A percentile compares a stretch with the other conserved stretches of the same genome.
phyloP scores from a whole-genome alignment of 108 stramenopile genomes.

The Fistulifera solaris region DNA sequence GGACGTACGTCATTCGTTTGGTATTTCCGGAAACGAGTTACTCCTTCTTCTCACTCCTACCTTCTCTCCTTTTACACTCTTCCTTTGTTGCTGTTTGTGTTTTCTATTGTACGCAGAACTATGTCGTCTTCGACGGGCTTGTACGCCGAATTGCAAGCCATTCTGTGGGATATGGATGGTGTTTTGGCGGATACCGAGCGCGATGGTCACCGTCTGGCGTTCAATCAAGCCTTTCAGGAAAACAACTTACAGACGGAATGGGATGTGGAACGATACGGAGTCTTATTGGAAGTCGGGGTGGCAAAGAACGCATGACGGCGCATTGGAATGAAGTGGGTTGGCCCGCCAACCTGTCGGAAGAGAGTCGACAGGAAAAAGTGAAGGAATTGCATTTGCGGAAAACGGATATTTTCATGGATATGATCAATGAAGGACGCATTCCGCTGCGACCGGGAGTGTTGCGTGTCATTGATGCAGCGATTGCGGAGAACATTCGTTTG shows the following conservation, averaged over 20 bases:
- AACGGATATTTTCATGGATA: constrained; percentile 87
- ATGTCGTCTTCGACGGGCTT: no score
- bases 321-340: constrained; percentile 87
- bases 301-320: constrained; percentile 95
- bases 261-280: constrained; percentile 82
- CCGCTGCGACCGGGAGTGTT: constrained; percentile 86
- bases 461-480: constrained; percentile 80
- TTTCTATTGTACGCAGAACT: no score
- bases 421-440: constrained; percentile 61
- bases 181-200: constrained; percentile 93
- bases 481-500: constrained; percentile 46
- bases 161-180: constrained; percentile 87
- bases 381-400: constrained; percentile 84
- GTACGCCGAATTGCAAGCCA: constrained; percentile 43
- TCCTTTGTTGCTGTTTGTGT: no score
- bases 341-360: constrained; percentile 44
- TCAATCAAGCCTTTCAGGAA: constrained; percentile 78
- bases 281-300: constrained; percentile 82
- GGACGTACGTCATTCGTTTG: no score
- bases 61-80: no score
- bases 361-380: constrained; percentile 50
- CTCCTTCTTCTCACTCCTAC: no score
- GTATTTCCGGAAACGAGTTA: no score
- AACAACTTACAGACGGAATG: constrained; percentile 69
- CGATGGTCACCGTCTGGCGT: constrained; percentile 83